These are phyloP conservation scores for Crithidia acanthocephali DNA, from an alignment of 208 protist genomes.

Conservation along the genomic window DNA sequence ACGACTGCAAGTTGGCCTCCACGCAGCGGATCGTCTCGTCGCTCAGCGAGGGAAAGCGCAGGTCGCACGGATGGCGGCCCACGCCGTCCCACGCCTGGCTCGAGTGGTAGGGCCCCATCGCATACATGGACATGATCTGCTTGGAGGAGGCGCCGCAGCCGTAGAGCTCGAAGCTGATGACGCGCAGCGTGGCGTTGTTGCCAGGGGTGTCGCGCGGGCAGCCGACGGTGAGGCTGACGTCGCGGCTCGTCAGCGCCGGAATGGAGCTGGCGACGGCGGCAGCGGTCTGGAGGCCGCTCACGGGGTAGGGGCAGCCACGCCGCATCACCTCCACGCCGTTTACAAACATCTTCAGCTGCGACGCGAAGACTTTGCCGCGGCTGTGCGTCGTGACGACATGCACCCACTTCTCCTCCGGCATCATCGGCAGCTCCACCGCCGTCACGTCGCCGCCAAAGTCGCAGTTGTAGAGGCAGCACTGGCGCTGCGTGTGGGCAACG, in stretches of 20 bases:
- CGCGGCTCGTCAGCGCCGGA: constrained; percentile 26
- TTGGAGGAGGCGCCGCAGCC: constrained; percentile 33
- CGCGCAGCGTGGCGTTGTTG: constrained; percentile 27
- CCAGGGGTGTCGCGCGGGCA: constrained; percentile 29
- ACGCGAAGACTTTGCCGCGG: constrained; percentile 41
- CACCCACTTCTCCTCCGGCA: constrained; percentile 51
- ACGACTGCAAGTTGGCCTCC: constrained; percentile 28
- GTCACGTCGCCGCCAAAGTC: constrained; percentile 30
- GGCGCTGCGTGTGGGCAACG: constrained; percentile 26
- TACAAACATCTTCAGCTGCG: constrained; percentile 44
- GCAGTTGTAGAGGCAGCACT: constrained; percentile 39
- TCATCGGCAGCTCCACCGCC: constrained; percentile 49
- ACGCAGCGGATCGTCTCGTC: constrained; percentile 42
- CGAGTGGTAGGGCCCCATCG: constrained; percentile 33
- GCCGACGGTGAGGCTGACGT: constrained; percentile 47
- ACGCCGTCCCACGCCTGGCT: constrained; percentile 31
- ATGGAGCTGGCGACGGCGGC: constrained; percentile 30
- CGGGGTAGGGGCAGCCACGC: constrained; percentile 37
- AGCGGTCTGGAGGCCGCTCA: constrained; percentile 26
- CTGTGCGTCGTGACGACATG: constrained; percentile 52
- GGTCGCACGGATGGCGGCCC: constrained; percentile 33
- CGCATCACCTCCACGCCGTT: constrained; percentile 48
- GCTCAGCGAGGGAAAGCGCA: constrained; percentile 32
- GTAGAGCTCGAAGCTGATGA: constrained; percentile 62
- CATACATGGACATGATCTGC: constrained; percentile 48